A percentile compares a stretch with the other conserved stretches of the same genome.
These are phyloP conservation scores for Xerocomellus dryophilus DNA, from an alignment of 768 basidiomycete species.

Conservation along the genomic window DNA sequence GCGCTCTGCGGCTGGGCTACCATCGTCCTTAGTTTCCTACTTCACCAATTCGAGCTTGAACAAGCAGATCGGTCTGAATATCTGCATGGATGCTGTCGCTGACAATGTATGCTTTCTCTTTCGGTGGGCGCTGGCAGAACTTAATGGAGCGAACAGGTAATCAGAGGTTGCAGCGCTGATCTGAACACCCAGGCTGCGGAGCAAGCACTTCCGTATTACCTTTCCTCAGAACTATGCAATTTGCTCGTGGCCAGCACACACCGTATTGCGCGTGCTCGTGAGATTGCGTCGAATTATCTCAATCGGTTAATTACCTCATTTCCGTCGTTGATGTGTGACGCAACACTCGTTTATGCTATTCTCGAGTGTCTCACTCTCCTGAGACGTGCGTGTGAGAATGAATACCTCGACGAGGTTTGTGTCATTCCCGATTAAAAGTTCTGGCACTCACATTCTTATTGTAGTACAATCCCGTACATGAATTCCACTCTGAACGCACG, in stretches of 20 bases:
- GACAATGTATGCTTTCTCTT: conserved; percentile 57
- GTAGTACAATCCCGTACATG: conserved; percentile 85
- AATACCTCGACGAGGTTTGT: conserved; percentile 84
- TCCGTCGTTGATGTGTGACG: conserved; percentile 92
- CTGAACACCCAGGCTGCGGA: conserved; percentile 72
- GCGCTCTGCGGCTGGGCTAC: conserved; percentile 74
- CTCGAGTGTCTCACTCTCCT: conserved; percentile 89
- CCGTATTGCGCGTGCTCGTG: conserved; percentile 75
- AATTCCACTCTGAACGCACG: conserved; percentile 76
- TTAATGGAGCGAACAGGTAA: conserved; percentile 53
- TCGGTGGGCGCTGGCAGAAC: background rate
- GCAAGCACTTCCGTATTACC: conserved; percentile 67
- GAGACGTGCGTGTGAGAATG: conserved; percentile 84
- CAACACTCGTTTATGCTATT: conserved; percentile 81
- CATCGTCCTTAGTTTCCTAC: conserved; percentile 81
- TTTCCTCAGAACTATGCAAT: conserved; percentile 71
- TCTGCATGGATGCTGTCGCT: conserved; percentile 83
- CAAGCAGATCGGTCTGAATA: conserved; percentile 57
- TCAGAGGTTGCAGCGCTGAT: conserved; percentile 67
- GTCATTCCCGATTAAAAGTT: background rate
- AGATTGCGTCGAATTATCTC: conserved; percentile 79
- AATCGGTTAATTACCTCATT: conserved; percentile 85
- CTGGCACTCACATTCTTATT: background rate
- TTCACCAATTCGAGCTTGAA: conserved; percentile 88
- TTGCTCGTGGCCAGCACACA: conserved; percentile 80